Conservation (phyloP, 129 eudicot genomes). For the Solidago caesia region DNA sequence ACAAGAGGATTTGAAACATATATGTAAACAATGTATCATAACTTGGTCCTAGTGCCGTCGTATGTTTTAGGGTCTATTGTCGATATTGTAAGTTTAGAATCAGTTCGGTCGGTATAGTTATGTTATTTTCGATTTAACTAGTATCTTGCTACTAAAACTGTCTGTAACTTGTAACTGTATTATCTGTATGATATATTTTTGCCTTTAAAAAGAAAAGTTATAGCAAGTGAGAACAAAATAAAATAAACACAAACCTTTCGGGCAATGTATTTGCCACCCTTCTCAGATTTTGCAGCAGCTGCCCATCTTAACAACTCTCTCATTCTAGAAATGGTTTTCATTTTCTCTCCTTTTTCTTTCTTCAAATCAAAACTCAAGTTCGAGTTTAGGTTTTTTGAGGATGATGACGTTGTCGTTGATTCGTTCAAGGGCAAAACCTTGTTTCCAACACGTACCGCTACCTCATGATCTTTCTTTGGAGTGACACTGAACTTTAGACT, state of each 20-base stretch:
- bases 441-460: constrained; percentile 40
- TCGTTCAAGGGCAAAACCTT: constrained; percentile 82
- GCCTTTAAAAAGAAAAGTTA: too few species aligned
- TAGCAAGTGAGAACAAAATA: background rate
- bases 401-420: constrained; percentile 38
- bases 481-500: constrained; percentile 33
- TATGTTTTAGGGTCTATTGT: too few species aligned
- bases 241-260: constrained; percentile 53
- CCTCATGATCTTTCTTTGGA: constrained; percentile 29
- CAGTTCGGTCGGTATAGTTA: too few species aligned
- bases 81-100: too few species aligned
- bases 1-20: too few species aligned
- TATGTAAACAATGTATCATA: too few species aligned
- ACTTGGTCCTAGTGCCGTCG: too few species aligned
- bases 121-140: too few species aligned
- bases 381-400: constrained; percentile 28
- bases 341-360: constrained; percentile 46
- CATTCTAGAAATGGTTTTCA: constrained; percentile 62
- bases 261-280: constrained; percentile 65
- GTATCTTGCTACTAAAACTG: too few species aligned
- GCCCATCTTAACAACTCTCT: constrained; percentile 82
- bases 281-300: constrained; percentile 68
- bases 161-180: too few species aligned
- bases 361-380: constrained; percentile 28
- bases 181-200: too few species aligned